Percentiles rank a stretch among this genome's conserved stretches.
Conservation (phyloP, 73 alveolate species). For the Effrenium voratum region DNA sequence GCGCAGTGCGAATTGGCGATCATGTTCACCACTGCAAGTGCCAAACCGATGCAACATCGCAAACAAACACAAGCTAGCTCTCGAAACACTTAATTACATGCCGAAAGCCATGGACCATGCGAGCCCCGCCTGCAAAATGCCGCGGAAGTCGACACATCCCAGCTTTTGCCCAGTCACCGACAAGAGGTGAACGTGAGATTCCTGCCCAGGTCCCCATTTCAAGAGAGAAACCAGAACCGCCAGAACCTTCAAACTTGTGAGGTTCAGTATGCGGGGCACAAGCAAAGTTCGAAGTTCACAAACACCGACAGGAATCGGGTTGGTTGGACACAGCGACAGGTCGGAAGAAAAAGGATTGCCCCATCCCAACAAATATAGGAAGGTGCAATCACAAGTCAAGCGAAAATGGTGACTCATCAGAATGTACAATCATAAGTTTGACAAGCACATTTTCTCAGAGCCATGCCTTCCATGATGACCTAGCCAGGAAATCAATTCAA, state of each 20-base stretch:
- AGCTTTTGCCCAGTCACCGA: slow-evolving; percentile 36
- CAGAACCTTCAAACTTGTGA: not conserved
- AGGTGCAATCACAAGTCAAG: not conserved
- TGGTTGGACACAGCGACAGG: not conserved
- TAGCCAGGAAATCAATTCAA: not conserved
- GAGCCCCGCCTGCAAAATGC: not conserved
- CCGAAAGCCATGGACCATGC: no score
- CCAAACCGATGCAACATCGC: not conserved
- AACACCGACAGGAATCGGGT: not conserved
- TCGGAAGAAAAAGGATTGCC: not conserved
- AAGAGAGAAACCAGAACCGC: no score
- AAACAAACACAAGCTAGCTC: not conserved
- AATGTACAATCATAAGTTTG: not conserved
- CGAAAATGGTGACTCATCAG: not conserved
- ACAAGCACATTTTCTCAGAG: not conserved
- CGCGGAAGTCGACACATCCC: slow-evolving; percentile 50
- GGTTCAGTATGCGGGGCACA: not conserved
- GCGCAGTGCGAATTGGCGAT: not conserved
- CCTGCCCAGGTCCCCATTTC: not conserved
- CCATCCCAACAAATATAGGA: not conserved
- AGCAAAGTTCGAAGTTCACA: not conserved
- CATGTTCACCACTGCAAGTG: not conserved
- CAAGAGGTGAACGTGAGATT: slow-evolving; percentile 46
- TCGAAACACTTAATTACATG: not conserved
- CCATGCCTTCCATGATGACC: not conserved